A percentile compares a stretch with the other conserved stretches of the same genome.
Evolutionary conservation across 23 red algal species (phyloP).

Genomic region (Agarophyton chilense): DNA sequence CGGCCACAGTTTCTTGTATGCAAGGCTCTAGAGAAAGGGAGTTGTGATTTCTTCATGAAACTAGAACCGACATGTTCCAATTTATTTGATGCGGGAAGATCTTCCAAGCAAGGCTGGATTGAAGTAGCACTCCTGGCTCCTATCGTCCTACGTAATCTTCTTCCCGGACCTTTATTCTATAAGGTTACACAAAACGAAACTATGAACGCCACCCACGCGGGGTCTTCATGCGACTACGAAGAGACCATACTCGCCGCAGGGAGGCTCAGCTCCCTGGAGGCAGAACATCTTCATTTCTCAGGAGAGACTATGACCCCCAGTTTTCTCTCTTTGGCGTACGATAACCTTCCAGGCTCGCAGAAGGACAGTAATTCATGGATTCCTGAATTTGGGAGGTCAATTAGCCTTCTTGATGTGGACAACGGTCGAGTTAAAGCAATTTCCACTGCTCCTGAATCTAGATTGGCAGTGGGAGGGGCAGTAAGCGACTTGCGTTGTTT

Average conservation of each 20-base stretch:
- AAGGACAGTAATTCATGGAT: not conserved
- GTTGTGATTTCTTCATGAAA: slow-evolving; percentile 33
- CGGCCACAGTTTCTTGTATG: not conserved
- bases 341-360: slow-evolving; percentile 10
- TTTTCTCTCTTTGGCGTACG: slow-evolving; percentile 57
- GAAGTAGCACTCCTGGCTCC: slow-evolving; percentile 62
- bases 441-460: not conserved
- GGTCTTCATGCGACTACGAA: slow-evolving; percentile 1
- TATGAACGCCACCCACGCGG: not conserved
- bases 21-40: not conserved
- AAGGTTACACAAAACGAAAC: slow-evolving; percentile 33
- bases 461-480: not conserved
- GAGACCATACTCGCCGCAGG: slow-evolving; percentile 47
- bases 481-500: slow-evolving; percentile 8
- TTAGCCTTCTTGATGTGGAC: slow-evolving; percentile 25
- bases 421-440: slow-evolving; percentile 8
- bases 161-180: slow-evolving; percentile 58
- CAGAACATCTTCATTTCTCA: slow-evolving; percentile 62
- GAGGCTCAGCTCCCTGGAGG: slow-evolving; percentile 31
- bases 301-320: slow-evolving; percentile 36
- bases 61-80: not conserved
- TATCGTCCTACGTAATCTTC: slow-evolving; percentile 52
- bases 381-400: slow-evolving; percentile 16
- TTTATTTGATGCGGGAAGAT: not conserved
- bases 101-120: slow-evolving; percentile 37